Evolutionary conservation across 164 flowering plant species (phyloP).

Genomic region (Paratinospora sagittata): DNA sequence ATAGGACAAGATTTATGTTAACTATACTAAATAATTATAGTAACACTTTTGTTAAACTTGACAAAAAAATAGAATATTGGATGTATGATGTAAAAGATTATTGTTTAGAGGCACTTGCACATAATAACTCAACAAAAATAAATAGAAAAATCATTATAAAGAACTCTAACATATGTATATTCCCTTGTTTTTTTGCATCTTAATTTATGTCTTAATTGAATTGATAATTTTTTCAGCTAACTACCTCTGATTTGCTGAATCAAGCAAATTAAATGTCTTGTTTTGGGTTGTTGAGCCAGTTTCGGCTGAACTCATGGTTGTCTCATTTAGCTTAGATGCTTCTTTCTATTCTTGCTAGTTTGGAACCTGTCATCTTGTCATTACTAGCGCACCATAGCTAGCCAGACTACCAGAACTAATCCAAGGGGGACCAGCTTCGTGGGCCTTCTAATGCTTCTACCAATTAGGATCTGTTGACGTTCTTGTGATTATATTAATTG

Average conservation of each 20-base stretch:
- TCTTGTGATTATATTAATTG: too few species aligned
- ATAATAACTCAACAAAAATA: too few species aligned
- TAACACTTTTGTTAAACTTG: too few species aligned
- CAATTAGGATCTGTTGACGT: neutral
- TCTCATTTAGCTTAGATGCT: neutral
- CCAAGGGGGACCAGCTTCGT: neutral
- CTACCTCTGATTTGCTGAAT: neutral
- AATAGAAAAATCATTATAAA: neutral
- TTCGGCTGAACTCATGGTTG: neutral
- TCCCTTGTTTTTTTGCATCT: neutral
- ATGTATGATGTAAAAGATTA: too few species aligned
- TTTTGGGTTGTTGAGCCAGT: neutral
- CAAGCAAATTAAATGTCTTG: neutral
- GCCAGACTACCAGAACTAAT: neutral
- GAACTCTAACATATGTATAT: too few species aligned
- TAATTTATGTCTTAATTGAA: neutral
- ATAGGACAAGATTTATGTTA: too few species aligned
- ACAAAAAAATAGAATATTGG: too few species aligned
- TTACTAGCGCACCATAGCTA: too few species aligned
- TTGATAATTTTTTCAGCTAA: neutral
- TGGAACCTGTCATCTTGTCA: neutral
- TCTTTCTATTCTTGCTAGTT: neutral
- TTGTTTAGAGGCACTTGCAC: too few species aligned
- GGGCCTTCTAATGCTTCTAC: neutral
- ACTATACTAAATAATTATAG: too few species aligned